Base-by-base conservation (phyloP, 192 early-diverging fungal species). In the Coemansia reversa region DNA sequence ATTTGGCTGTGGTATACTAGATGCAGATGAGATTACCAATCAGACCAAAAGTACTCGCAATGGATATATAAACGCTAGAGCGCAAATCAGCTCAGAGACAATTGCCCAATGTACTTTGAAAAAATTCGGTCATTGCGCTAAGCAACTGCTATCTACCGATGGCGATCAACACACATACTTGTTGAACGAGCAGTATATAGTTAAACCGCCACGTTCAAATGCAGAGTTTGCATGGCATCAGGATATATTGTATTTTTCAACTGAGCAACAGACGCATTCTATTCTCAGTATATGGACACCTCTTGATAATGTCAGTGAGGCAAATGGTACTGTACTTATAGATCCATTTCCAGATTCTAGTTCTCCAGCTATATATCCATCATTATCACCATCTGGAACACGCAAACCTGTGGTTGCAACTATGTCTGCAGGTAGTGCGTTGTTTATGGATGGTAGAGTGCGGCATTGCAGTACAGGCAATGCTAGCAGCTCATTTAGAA, bases 121-220 rank as follows among this genome's bases (percentile, higher is more conserved):
- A 47, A 72, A 57, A 29, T 81, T 70, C 23, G 79, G 79, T 5
- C n/a, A 5, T 0, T 73, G 63, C 23, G 79, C 79, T 3, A 50
- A 55, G 24, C 66, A 69, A 52, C 67, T 81, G 2, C 69, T 74
- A n/a, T 14, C 22, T 11, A 25, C 23, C 12, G 1, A 0, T n/a
- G 33, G 20, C 7, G 30, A 51, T 1, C 24, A n/a, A 9, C 1
- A 12, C 24, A 30, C 47, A n/a, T 60, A 49, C 51, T 35, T 76
- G 39, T 62, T 81, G 35, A 81, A 81, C 55, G 79, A 81, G 51
- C 79, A 81, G 47, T 81, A 76, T 60, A 75, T 81, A 29, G 74
- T 76, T 29, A 81, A 81, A 60, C 79, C 79, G 19, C 79, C 79
- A 3, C 59, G 48, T 35, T 39, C 61, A 3, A 25, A 39, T 7